Conservation (phyloP, 2,329 filamentous ascomycete genomes). For the Fusarium pseudonygamai region DNA sequence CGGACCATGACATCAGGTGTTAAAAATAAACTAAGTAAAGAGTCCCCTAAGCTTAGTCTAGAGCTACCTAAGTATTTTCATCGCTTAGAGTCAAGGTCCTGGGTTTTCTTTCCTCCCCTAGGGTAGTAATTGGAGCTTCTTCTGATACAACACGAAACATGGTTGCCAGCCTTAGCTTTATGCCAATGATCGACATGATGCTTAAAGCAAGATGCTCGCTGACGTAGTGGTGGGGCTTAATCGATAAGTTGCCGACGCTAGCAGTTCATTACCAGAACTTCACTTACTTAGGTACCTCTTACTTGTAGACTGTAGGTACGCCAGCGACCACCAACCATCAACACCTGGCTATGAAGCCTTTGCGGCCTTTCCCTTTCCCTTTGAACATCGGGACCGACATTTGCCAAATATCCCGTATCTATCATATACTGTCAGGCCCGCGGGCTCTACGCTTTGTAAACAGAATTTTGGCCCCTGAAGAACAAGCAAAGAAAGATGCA, state of each 20-base stretch:
- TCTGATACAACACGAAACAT: not conserved
- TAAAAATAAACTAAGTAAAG: not conserved
- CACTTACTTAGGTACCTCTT: not conserved
- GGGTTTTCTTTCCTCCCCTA: not conserved
- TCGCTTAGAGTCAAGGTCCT: not conserved
- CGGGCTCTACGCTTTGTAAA: slow-evolving; percentile 56
- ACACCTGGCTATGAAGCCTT: slow-evolving; percentile 42
- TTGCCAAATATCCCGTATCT: slow-evolving; percentile 74
- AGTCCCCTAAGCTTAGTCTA: too few species aligned
- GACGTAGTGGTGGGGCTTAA: slow-evolving; percentile 27
- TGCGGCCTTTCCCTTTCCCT: slow-evolving; percentile 67
- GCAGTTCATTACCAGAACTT: slow-evolving; percentile 14
- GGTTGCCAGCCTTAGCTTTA: not conserved
- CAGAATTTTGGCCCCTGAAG: slow-evolving; percentile 57
- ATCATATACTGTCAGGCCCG: slow-evolving; percentile 60
- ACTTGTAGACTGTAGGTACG: too few species aligned
- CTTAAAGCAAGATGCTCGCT: not conserved
- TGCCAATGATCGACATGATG: not conserved
- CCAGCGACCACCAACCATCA: not conserved
- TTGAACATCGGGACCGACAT: slow-evolving; percentile 82
- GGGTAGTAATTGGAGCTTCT: slow-evolving; percentile 27
- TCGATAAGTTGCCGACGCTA: slow-evolving; percentile 44
- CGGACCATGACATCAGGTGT: not conserved
- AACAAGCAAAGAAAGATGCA: slow-evolving; percentile 39
- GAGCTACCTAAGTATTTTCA: not conserved